These are phyloP conservation scores for Blastocystis sp. DNA, from an alignment of 352 stramenopile genomes.

Conservation along the genomic window DNA sequence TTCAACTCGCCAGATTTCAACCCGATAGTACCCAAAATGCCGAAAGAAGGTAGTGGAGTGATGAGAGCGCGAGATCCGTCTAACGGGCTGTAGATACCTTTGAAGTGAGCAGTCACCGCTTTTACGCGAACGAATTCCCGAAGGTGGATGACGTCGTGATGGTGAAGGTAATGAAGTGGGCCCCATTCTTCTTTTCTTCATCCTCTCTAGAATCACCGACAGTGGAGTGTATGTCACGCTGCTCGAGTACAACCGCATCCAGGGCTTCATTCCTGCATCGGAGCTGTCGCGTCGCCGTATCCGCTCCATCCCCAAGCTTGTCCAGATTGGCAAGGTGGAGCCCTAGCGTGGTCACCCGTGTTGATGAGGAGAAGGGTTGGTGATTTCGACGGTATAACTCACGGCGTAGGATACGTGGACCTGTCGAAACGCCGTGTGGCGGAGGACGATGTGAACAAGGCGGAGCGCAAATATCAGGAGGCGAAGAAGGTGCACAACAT, in stretches of 20 bases:
- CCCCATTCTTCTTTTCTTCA: not conserved
- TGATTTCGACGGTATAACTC: not conserved
- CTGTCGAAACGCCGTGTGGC: constrained; percentile 97
- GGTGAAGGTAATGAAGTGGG: constrained; percentile 79
- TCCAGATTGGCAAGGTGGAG: constrained; percentile 98
- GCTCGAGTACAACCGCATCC: constrained; percentile 99
- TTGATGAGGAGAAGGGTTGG: constrained; percentile 95
- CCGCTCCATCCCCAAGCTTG: constrained; percentile 99
- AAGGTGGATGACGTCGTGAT: constrained; percentile 96
- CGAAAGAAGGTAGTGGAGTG: constrained; percentile 16
- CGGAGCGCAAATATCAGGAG: constrained; percentile 98
- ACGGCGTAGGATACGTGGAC: constrained; percentile 91
- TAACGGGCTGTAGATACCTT: constrained; percentile 35
- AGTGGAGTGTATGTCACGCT: constrained; percentile 99
- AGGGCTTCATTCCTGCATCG: constrained; percentile 98
- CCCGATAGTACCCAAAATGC: not conserved
- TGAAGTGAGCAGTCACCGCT: constrained; percentile 76
- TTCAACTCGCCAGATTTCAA: too few species aligned
- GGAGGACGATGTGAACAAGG: constrained; percentile 96
- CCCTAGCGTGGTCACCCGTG: constrained; percentile 98
- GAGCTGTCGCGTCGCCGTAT: constrained; percentile 96
- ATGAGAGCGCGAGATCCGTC: not conserved
- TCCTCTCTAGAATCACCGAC: constrained; percentile 87
- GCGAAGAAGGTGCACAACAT: constrained; percentile 97
- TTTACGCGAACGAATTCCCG: constrained; percentile 87